Evolutionary conservation across 2,329 filamentous ascomycete genomes (phyloP).

Genomic region (Dendrostoma leiphaemia): DNA sequence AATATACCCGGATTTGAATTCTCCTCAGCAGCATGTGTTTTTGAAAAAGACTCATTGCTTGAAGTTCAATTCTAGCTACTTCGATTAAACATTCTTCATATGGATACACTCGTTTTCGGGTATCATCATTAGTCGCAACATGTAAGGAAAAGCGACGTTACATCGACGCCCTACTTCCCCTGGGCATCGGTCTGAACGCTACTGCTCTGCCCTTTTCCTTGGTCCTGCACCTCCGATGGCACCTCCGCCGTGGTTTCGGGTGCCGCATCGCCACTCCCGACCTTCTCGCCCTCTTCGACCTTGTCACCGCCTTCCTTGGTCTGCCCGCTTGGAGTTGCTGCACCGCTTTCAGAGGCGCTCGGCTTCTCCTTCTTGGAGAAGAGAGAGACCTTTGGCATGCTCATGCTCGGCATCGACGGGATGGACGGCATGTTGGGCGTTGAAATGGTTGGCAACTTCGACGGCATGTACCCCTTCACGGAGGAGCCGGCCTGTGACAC

Average conservation of each 20-base stretch:
- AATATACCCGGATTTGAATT: no score
- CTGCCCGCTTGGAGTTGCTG: background rate
- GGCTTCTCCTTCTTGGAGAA: conserved; percentile 20
- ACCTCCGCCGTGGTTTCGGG: background rate
- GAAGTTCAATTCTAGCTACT: no score
- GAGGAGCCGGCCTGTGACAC: conserved; percentile 42
- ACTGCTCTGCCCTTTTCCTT: background rate
- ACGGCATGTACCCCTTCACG: conserved; percentile 44
- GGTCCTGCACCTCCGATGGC: background rate
- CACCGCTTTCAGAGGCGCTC: background rate
- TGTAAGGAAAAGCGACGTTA: background rate
- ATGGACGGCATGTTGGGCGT: conserved; percentile 23
- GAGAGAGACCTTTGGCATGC: conserved; percentile 10
- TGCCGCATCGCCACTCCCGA: background rate
- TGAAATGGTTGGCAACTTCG: conserved; percentile 38
- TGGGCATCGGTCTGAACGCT: background rate
- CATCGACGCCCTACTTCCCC: background rate
- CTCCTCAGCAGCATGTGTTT: no score
- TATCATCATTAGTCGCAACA: no score
- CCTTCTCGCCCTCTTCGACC: background rate
- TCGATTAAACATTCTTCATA: no score
- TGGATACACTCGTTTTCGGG: no score
- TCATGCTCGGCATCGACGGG: conserved; percentile 20
- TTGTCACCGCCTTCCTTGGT: background rate
- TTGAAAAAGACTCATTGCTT: no score